Evolutionary conservation across 2,329 filamentous ascomycete species (phyloP).

Genomic region (Clonostachys chloroleuca): DNA sequence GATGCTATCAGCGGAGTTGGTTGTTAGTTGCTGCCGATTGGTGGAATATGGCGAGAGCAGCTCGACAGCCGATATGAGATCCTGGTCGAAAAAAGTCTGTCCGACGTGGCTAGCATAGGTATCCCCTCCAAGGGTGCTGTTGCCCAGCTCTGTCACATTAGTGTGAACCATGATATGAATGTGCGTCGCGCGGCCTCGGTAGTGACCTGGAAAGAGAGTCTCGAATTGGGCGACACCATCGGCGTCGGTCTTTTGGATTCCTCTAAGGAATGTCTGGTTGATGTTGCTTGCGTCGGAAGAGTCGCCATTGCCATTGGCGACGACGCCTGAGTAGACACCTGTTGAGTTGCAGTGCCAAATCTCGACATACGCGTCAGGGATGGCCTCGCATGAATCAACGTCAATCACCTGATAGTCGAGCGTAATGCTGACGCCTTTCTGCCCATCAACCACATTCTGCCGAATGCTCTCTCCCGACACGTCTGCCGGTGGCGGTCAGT

Average conservation of each 20-base stretch:
- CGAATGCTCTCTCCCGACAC: slow-evolving; percentile 24
- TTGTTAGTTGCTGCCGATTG: slow-evolving; percentile 40
- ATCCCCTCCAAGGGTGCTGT: slow-evolving; percentile 24
- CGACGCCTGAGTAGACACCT: slow-evolving; percentile 36
- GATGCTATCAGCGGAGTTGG: slow-evolving; percentile 44
- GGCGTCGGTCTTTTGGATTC: slow-evolving; percentile 29
- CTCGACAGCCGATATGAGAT: slow-evolving; percentile 47
- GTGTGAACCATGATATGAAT: slow-evolving; percentile 37
- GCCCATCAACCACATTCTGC: slow-evolving; percentile 30
- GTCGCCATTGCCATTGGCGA: slow-evolving; percentile 32
- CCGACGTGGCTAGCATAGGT: slow-evolving; percentile 52
- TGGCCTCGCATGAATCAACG: slow-evolving; percentile 30
- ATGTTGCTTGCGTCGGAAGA: slow-evolving; percentile 26
- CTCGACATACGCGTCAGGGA: slow-evolving; percentile 32
- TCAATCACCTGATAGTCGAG: slow-evolving; percentile 38
- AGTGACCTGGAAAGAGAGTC: slow-evolving; percentile 38
- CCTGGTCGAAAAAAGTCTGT: slow-evolving; percentile 61
- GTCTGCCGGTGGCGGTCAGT: slow-evolving; percentile 7
- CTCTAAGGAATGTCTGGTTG: slow-evolving; percentile 25
- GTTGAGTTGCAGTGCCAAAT: slow-evolving; percentile 40
- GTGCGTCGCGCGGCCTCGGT: slow-evolving; percentile 38
- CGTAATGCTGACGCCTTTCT: slow-evolving; percentile 30
- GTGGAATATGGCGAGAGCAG: slow-evolving; percentile 36
- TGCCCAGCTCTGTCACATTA: slow-evolving; percentile 22
- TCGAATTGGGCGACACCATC: slow-evolving; percentile 38